Evolutionary conservation across 2,329 filamentous ascomycete genomes (phyloP), one percentile per base, ranked within the genome.

Genomic region (Cytospora chrysosperma): DNA sequence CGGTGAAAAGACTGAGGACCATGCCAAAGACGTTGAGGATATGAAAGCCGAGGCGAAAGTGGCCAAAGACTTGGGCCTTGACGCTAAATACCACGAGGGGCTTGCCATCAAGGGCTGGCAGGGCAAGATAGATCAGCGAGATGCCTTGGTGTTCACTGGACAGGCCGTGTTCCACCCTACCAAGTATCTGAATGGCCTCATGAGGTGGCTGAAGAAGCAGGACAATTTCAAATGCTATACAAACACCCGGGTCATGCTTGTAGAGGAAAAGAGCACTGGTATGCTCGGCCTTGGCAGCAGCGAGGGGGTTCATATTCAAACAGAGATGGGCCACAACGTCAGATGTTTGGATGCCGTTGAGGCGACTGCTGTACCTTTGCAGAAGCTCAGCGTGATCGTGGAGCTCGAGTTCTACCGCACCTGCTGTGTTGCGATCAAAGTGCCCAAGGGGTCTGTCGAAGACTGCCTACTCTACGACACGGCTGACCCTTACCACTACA

Each of bases 161-260:
- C 82, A 86, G 67, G 83, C 81, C 0, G 79, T 82, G 0, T 86
- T 86, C 69, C 83, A 85, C 61, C 83, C 83, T 0, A 86, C 83
- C 3, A 80, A 80, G 67, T 86, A 86, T 67, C 71, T 85, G 0
- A 73, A 78, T 43, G 83, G 82, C 8, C 70, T 86, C 1, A 74
- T 87, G 4, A 74, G 77, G 9, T 85, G 81, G 75, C 76, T 86
- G 21, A 73, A 77, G 32, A 64, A 79, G 21, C 82, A 85, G 67
- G 75, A 77, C 9, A 81, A 82, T 70, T 87, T 86, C 70, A 71
- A 75, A 37, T 84, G 81, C 71, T 85, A 77, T 70, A 81, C 82
- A 2, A 74, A 79, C 62, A 84, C 82, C 0, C 76, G 83, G 4
- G 78, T 81, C 59, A 73, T 78, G 59, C 75, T 75, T 0, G 74